A percentile compares a stretch with the other conserved stretches of the same genome.
Conservation (phyloP, 495 filamentous ascomycete species). For the Lophium mytilinum region DNA sequence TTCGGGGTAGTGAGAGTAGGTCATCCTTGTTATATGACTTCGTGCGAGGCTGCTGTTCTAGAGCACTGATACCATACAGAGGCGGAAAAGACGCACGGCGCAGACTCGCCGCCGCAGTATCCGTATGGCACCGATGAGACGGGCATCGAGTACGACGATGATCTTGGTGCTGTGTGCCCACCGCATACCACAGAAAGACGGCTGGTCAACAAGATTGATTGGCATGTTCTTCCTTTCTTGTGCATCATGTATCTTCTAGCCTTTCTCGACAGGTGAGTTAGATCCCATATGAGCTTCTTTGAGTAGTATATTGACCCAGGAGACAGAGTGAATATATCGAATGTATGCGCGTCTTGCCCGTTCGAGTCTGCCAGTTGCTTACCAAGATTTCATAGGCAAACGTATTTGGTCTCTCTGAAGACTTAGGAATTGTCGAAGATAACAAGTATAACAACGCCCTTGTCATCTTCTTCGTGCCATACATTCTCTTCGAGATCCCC, state of each 20-base stretch:
- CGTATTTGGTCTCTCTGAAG: slow-evolving; percentile 52
- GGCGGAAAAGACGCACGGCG: neutral
- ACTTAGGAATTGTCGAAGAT: slow-evolving; percentile 50
- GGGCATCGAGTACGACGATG: neutral
- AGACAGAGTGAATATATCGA: slow-evolving; percentile 37
- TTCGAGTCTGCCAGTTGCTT: too few relatives aligned
- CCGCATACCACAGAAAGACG: slow-evolving; percentile 62
- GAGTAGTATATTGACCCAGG: neutral
- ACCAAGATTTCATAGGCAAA: slow-evolving; percentile 25
- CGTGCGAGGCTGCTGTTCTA: too few relatives aligned
- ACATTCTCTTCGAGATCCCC: slow-evolving; percentile 80
- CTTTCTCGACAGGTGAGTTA: slow-evolving; percentile 68
- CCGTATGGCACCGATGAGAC: neutral
- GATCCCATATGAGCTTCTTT: neutral
- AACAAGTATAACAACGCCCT: slow-evolving; percentile 71
- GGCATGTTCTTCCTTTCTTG: slow-evolving; percentile 71
- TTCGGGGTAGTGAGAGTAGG: too few relatives aligned
- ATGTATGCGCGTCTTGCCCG: slow-evolving; percentile 21
- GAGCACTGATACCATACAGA: neutral
- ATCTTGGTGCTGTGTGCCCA: slow-evolving; percentile 30
- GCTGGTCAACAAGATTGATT: slow-evolving; percentile 70
- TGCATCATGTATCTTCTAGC: slow-evolving; percentile 78
- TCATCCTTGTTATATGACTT: too few relatives aligned
- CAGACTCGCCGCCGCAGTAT: neutral
- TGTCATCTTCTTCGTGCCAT: slow-evolving; percentile 89